Evolutionary conservation across 2,329 filamentous ascomycete genomes (phyloP).

Genomic region (Colletotrichum sublineola): DNA sequence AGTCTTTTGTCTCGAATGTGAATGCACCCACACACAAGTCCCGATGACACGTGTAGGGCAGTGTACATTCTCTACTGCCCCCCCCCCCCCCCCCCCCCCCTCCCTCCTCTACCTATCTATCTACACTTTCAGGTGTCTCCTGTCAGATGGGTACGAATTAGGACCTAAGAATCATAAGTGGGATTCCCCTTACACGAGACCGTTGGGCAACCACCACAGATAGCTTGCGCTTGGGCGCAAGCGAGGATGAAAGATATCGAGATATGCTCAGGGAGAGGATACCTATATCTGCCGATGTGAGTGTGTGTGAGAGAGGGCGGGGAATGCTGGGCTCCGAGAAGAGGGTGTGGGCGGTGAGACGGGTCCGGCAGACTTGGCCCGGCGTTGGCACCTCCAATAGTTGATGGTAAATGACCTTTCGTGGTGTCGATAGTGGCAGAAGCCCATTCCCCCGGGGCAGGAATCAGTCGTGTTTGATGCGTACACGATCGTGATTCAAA

Average conservation of each 20-base stretch:
- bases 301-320: too few species aligned
- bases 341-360: constrained; percentile 33
- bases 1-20: constrained; percentile 14
- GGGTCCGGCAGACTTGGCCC: constrained; percentile 12
- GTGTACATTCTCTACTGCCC: neutral
- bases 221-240: neutral
- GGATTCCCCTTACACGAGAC: neutral
- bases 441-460: neutral
- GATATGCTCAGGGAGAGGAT: constrained; percentile 19
- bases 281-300: neutral
- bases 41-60: neutral
- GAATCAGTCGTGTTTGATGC: neutral
- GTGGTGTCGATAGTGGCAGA: neutral
- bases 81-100: neutral
- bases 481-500: neutral
- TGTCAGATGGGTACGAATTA: constrained; percentile 4
- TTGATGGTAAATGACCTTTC: neutral
- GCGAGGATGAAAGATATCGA: neutral
- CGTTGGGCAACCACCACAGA: neutral
- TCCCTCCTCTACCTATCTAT: neutral
- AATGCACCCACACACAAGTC: neutral
- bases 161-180: constrained; percentile 8
- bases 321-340: constrained; percentile 5
- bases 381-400: constrained; percentile 14
- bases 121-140: constrained; percentile 5